Percentiles rank a stretch among this genome's conserved stretches.
Evolutionary conservation across 139 green algal genomes (phyloP).

Genomic region (Haematococcus lacustris): DNA sequence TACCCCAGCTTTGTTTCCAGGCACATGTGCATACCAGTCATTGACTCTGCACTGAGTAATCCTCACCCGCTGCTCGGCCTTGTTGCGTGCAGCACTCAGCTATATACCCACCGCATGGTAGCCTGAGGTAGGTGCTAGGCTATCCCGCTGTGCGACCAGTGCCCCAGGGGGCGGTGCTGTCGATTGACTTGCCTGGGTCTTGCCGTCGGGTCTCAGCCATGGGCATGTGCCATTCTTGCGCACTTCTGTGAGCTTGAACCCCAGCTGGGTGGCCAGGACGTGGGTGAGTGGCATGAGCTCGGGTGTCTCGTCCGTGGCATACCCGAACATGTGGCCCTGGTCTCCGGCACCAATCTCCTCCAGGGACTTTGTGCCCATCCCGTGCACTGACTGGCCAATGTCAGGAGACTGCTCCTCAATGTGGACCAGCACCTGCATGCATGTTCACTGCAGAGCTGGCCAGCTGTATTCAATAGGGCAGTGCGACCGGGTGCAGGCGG

Average conservation of each 20-base stretch:
- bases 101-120: too few relatives aligned
- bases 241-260: slow-evolving; percentile 78
- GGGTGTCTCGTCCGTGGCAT: slow-evolving; percentile 95
- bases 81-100: too few relatives aligned
- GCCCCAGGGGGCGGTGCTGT: too few relatives aligned
- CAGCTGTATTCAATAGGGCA: too few relatives aligned
- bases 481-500: too few relatives aligned
- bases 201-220: slow-evolving; percentile 97
- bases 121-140: too few relatives aligned
- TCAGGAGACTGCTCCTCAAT: slow-evolving; percentile 99
- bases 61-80: too few relatives aligned
- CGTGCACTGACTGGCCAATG: slow-evolving; percentile 96
- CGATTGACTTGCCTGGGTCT: slow-evolving; percentile 96
- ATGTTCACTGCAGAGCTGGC: too few relatives aligned
- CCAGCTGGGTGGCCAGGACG: slow-evolving; percentile 92
- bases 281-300: slow-evolving; percentile 99
- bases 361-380: slow-evolving; percentile 90
- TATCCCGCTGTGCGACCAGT: too few relatives aligned
- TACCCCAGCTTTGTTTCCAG: too few relatives aligned
- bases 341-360: slow-evolving; percentile 97
- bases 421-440: slow-evolving; percentile 89
- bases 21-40: too few relatives aligned
- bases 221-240: slow-evolving; percentile 84
- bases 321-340: slow-evolving; percentile 99
- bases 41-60: too few relatives aligned